Evolutionary conservation across 768 basidiomycete species (phyloP).

Genomic region (Suillus hirtellus): DNA sequence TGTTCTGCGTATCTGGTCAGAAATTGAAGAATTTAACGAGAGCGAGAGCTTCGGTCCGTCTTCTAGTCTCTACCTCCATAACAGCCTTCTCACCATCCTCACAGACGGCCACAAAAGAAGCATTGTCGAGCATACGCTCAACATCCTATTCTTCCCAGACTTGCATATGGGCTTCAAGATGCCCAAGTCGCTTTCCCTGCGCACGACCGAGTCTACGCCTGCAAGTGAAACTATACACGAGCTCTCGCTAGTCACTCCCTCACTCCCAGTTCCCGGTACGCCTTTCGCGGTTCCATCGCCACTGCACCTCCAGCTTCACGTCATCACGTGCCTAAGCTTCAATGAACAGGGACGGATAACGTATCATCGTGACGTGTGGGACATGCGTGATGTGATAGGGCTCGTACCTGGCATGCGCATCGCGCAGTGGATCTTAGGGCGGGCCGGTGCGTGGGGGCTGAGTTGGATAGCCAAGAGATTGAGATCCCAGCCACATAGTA

Average conservation of each 20-base stretch:
- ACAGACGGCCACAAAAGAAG: conserved; percentile 73
- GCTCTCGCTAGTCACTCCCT: conserved; percentile 25
- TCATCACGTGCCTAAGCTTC: background rate
- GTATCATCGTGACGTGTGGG: conserved; percentile 65
- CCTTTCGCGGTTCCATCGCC: conserved; percentile 64
- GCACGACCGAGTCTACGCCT: background rate
- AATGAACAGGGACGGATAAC: conserved; percentile 61
- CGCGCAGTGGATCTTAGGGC: conserved; percentile 67
- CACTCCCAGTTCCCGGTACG: conserved; percentile 58
- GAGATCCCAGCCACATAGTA: background rate
- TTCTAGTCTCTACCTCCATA: conserved; percentile 12
- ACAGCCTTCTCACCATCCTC: background rate
- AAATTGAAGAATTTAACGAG: conserved; percentile 75
- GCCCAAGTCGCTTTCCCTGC: conserved; percentile 41
- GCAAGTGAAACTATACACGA: background rate
- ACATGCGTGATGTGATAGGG: conserved; percentile 74
- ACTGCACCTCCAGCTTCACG: conserved; percentile 48
- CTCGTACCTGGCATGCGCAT: conserved; percentile 69
- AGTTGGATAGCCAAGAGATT: conserved; percentile 33
- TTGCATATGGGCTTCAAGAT: conserved; percentile 52
- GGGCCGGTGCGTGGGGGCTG: conserved; percentile 58
- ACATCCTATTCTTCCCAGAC: conserved; percentile 62
- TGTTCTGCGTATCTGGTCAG: conserved; percentile 70
- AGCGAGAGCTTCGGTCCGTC: conserved; percentile 75
- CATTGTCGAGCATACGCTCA: conserved; percentile 46